Base-by-base conservation (phyloP, 2,329 filamentous ascomycete genomes). In the Aspergillus amoenus region DNA sequence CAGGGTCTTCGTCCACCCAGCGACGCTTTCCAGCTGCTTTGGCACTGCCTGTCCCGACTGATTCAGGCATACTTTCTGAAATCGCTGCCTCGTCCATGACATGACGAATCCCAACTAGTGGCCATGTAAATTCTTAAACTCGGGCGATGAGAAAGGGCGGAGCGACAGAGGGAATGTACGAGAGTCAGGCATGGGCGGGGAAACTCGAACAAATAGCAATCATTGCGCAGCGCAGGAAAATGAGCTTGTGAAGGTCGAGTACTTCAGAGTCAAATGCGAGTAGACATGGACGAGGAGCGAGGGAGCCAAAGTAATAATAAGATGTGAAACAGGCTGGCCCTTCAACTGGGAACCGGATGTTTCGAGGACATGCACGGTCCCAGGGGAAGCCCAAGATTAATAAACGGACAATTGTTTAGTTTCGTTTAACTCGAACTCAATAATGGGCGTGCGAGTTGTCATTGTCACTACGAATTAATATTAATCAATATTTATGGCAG, bases 1-100 rank as follows among this genome's bases (percentile, higher is more conserved):
- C 55, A 17, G 58, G 56, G 17, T 57, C 45, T 18, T 42, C 43
- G 41, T 55, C 50, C 9, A 39, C 46, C 59, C 53, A 59, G 45
- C 52, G 50, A 43, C 48, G 30, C 53, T 64, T 56, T 21, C 43
- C 51, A 17, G 57, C 53, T 53, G 42, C 41, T 39, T 54, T 47
- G 32, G 42, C 48, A 21, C 59, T 56, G 30, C 54, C 58, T 44
- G 42, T 46, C 34, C 58, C 59, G 48, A 59, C 22, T n/a, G 45
- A 24, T 21, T 43, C 47, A 57, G 58, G 46, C 57, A 63, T 34
- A 54, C 50, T 56, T 30, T 60, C 52, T 56, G 64, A 57, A 42
- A 61, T 46, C 42, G 47, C 45, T 58, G 57, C 61, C 55, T 60
- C 64, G 43, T 61, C 65, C 68, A 70, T 70, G 63, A 65, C 67